Percentiles rank a stretch among this genome's conserved stretches.
phyloP scores from a whole-genome alignment of 2,329 filamentous ascomycete species.

The Fusarium globosum region DNA sequence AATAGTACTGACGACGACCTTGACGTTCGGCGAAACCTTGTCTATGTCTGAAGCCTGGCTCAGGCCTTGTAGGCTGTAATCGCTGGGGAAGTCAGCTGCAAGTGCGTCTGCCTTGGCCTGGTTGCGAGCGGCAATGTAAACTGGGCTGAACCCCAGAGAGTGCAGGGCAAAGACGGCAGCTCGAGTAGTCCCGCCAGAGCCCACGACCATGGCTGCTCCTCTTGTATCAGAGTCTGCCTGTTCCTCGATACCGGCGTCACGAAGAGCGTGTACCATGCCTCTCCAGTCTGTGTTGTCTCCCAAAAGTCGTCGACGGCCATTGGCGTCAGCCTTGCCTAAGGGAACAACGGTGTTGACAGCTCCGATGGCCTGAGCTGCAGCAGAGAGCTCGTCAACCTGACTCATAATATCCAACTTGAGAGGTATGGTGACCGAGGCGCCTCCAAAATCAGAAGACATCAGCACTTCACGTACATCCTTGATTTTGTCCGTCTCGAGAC shows the following conservation, averaged over 20 bases:
- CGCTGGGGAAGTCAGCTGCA: conserved; percentile 75
- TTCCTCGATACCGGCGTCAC: conserved; percentile 69
- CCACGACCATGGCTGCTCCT: conserved; percentile 84
- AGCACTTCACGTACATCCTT: conserved; percentile 73
- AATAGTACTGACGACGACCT: conserved; percentile 88
- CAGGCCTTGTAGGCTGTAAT: conserved; percentile 77
- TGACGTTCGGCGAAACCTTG: conserved; percentile 60
- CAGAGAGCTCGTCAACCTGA: conserved; percentile 81
- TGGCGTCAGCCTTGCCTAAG: conserved; percentile 50
- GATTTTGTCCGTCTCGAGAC: conserved; percentile 77
- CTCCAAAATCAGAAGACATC: conserved; percentile 80
- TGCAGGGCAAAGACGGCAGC: conserved; percentile 91
- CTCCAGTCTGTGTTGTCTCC: conserved; percentile 97
- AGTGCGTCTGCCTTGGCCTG: conserved; percentile 74
- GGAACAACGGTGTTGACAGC: conserved; percentile 95
- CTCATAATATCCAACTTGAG: conserved; percentile 90
- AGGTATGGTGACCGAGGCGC: conserved; percentile 95
- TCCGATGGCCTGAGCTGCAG: conserved; percentile 84
- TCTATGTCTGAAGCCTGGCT: conserved; percentile 60
- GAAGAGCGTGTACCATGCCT: conserved; percentile 86
- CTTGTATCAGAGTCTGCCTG: conserved; percentile 59
- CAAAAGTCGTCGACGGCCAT: conserved; percentile 66
- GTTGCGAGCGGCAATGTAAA: conserved; percentile 88
- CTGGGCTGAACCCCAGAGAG: conserved; percentile 82
- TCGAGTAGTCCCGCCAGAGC: conserved; percentile 90